Evolutionary conservation across 202 grass and related monocot species (phyloP).

Genomic region (Tripidium arundinaceum): DNA sequence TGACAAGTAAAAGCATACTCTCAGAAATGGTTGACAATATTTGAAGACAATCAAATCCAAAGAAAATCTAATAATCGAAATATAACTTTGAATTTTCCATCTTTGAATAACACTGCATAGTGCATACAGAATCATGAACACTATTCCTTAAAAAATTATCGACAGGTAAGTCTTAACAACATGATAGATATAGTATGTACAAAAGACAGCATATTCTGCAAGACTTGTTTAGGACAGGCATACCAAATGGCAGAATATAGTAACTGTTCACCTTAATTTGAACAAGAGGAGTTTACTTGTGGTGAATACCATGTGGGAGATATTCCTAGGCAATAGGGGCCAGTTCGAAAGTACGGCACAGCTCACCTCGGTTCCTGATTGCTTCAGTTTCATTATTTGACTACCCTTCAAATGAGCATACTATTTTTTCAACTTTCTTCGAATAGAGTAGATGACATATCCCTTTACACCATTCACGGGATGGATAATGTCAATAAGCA

Average conservation of each 20-base stretch:
- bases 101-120: not conserved
- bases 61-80: not conserved
- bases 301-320: constrained; percentile 33
- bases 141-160: not conserved
- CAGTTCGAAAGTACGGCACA: not conserved
- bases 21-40: not conserved
- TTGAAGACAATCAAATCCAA: not conserved
- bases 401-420: constrained; percentile 81
- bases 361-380: constrained; percentile 69
- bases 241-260: not conserved
- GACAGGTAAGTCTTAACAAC: not conserved
- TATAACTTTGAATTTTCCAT: not conserved
- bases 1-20: no score
- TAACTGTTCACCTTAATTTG: not conserved
- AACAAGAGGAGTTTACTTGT: no score
- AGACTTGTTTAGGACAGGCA: not conserved
- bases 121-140: not conserved
- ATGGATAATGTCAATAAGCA: not conserved
- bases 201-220: not conserved
- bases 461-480: constrained; percentile 41
- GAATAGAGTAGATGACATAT: constrained; percentile 89
- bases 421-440: constrained; percentile 84
- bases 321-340: not conserved
- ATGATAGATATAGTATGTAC: not conserved
- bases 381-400: constrained; percentile 89